These are phyloP conservation scores for Arabidopsis hybrid DNA, from an alignment of 441 rosid species.

Conservation along the genomic window DNA sequence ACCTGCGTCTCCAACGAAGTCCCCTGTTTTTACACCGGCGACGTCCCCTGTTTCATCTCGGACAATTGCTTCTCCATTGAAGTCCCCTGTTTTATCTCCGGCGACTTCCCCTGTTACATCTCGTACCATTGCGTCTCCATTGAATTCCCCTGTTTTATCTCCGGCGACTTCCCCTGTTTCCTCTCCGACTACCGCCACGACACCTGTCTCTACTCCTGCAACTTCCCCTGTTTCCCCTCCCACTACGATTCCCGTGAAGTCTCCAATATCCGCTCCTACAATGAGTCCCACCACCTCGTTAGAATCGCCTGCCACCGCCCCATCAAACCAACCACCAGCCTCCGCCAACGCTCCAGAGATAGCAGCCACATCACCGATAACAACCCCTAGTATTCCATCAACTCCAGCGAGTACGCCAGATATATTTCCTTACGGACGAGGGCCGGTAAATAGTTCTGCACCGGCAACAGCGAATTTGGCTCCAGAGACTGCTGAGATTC, in stretches of 20 bases:
- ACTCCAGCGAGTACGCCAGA: constrained; percentile 57
- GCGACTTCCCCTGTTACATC: constrained; percentile 13
- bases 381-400: constrained; percentile 50
- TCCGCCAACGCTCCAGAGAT: constrained; percentile 43
- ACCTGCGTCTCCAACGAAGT: not conserved
- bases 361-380: constrained; percentile 40
- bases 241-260: not conserved
- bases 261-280: constrained; percentile 19
- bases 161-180: constrained; percentile 27
- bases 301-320: constrained; percentile 13
- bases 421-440: constrained; percentile 59
- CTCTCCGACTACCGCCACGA: constrained; percentile 5
- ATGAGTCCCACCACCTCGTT: constrained; percentile 14
- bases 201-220: constrained; percentile 22
- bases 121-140: constrained; percentile 32
- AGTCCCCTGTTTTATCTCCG: constrained; percentile 19
- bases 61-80: constrained; percentile 32
- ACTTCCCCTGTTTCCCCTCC: constrained; percentile 22
- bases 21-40: not conserved
- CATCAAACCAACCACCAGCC: constrained; percentile 39
- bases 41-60: constrained; percentile 35
- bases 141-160: constrained; percentile 24
- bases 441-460: constrained; percentile 43
- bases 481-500: constrained; percentile 46
- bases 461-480: constrained; percentile 39